Evolutionary conservation across 768 basidiomycete species (phyloP), one percentile per base, ranked within the genome.

Genomic region (Filobasidium wieringae): DNA sequence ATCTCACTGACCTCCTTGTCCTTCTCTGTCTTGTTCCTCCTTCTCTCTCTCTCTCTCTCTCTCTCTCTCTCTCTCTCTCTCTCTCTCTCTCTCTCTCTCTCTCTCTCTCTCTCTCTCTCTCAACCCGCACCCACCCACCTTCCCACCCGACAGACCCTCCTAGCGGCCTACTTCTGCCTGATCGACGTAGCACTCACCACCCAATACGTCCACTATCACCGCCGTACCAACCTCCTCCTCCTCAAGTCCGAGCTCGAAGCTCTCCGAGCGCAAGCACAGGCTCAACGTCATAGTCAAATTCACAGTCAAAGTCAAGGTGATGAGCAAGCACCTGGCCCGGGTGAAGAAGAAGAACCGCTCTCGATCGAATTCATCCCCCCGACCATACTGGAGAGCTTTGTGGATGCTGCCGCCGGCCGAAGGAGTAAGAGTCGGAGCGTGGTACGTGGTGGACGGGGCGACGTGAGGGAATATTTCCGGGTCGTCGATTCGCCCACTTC

Each of bases 161-260:
- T 99, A 43, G 93, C 95, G 2, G 79, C 79, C 0, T 99, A 99
- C 72, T 99, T 96, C 69, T 85, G 87, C 67, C 75, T 80, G 55
- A 80, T 97, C 51, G 95, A 99, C 72, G 76, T 82, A 51, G 76
- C 79, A 30, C 78, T 97, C 26, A 76, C 92, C 43, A 70, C 68
- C 7, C 93, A 99, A 71, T 97, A 84, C 75, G 76, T 83, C 67
- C 87, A 93, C 75, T 93, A 90, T 66, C 63, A 56, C 32, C 55
- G 63, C n/a, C 53, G 40, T 2, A n/a, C n/a, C n/a, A n/a, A n/a
- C 51, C 12, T 60, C 50, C n/a, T n/a, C n/a, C n/a, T n/a, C n/a
- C n/a, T n/a, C n/a, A n/a, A n/a, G n/a, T n/a, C n/a, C n/a, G n/a
- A n/a, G n/a, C n/a, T n/a, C n/a, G n/a, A n/a, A n/a, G 37, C 37